These are phyloP conservation scores for Alternaria alternata DNA, from an alignment of 2,329 filamentous ascomycete genomes.

Conservation along the genomic window DNA sequence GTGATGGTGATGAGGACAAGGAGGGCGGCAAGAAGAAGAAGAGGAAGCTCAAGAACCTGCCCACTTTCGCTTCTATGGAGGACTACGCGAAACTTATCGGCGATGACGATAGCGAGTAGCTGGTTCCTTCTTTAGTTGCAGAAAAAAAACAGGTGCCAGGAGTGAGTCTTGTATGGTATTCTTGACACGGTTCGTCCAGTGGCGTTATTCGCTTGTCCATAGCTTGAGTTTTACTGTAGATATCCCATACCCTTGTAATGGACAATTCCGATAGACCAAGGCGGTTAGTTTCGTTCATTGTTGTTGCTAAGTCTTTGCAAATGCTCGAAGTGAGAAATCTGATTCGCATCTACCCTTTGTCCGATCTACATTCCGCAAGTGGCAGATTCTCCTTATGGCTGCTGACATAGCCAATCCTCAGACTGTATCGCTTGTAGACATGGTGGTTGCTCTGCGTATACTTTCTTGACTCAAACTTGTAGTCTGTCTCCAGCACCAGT, in stretches of 20 bases:
- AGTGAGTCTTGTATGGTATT: constrained; percentile 1
- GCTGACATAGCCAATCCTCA: no score
- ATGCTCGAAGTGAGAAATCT: no score
- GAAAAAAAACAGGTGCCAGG: neutral
- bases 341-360: no score
- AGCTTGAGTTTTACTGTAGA: constrained; percentile 35
- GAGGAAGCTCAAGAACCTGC: constrained; percentile 87
- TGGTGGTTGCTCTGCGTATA: no score
- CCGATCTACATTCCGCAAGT: no score
- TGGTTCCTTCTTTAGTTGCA: neutral
- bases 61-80: constrained; percentile 90
- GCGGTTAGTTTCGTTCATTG: neutral
- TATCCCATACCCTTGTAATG: constrained; percentile 45
- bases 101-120: constrained; percentile 61
- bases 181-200: neutral
- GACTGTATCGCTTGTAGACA: no score
- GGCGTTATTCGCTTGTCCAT: constrained; percentile 17
- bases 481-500: no score
- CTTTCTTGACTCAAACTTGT: no score
- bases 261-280: neutral
- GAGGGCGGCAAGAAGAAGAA: constrained; percentile 67
- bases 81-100: constrained; percentile 90
- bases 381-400: no score
- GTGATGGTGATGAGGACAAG: constrained; percentile 52
- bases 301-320: neutral